Evolutionary conservation across 2,329 filamentous ascomycete species (phyloP).

Genomic region (Cladosporium colombiae): DNA sequence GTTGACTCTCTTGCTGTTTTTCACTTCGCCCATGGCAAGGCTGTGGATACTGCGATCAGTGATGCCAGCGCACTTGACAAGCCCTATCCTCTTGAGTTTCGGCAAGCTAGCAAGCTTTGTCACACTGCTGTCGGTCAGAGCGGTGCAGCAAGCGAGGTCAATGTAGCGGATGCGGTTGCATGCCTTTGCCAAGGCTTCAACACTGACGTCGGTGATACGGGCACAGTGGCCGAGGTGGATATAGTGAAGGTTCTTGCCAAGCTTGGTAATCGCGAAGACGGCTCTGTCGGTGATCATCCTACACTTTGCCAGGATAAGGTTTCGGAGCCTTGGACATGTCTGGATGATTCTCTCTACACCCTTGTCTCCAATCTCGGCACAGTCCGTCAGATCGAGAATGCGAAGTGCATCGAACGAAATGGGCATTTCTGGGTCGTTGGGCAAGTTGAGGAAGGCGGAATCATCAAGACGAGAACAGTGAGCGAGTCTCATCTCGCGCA

Average conservation of each 20-base stretch:
- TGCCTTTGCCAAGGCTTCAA: slow-evolving; percentile 76
- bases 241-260: slow-evolving; percentile 96
- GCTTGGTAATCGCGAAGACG: slow-evolving; percentile 79
- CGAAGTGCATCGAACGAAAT: slow-evolving; percentile 76
- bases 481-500: slow-evolving; percentile 87
- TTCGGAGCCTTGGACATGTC: slow-evolving; percentile 82
- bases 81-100: slow-evolving; percentile 88
- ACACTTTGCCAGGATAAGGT: slow-evolving; percentile 93
- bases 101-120: slow-evolving; percentile 80
- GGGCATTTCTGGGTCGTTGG: slow-evolving; percentile 55
- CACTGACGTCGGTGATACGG: slow-evolving; percentile 85
- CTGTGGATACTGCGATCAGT: slow-evolving; percentile 87
- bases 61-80: slow-evolving; percentile 90
- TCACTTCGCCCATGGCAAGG: slow-evolving; percentile 59
- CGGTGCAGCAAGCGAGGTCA: slow-evolving; percentile 90
- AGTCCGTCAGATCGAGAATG: slow-evolving; percentile 91
- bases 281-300: slow-evolving; percentile 86
- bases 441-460: slow-evolving; percentile 79
- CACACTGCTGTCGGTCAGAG: slow-evolving; percentile 85
- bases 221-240: slow-evolving; percentile 93
- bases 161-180: slow-evolving; percentile 98
- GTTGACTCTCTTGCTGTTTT: slow-evolving; percentile 44
- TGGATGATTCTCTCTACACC: slow-evolving; percentile 86
- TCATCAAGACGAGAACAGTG: slow-evolving; percentile 85
- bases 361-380: slow-evolving; percentile 77